Evolutionary conservation across 208 protist genomes (phyloP).

Genomic region (Paratrypanosoma confusum): DNA sequence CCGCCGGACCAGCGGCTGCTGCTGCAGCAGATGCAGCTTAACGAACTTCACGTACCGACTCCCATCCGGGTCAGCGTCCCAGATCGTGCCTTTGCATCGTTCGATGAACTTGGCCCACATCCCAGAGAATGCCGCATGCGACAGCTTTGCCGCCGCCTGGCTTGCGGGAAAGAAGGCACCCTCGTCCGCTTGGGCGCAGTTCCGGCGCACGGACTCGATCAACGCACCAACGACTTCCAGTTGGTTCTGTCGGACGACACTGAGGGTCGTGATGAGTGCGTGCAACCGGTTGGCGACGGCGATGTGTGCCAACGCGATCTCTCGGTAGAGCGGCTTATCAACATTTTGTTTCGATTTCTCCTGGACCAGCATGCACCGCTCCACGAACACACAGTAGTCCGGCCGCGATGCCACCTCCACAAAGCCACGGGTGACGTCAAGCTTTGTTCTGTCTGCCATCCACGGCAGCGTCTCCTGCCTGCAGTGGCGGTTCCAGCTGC

Average conservation of each 20-base stretch:
- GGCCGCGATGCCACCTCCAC: slow-evolving; percentile 65
- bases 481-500: too few species aligned
- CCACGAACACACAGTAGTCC: slow-evolving; percentile 69
- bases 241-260: slow-evolving; percentile 20
- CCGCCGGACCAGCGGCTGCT: slow-evolving; percentile 56
- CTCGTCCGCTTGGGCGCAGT: too few species aligned
- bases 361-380: slow-evolving; percentile 40
- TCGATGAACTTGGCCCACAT: slow-evolving; percentile 48
- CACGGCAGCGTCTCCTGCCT: too few species aligned
- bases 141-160: slow-evolving; percentile 20
- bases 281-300: slow-evolving; percentile 18
- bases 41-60: slow-evolving; percentile 36
- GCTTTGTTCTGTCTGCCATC: too few species aligned
- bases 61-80: slow-evolving; percentile 40
- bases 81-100: slow-evolving; percentile 57
- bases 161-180: too few species aligned
- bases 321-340: slow-evolving; percentile 36
- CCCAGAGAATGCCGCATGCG: slow-evolving; percentile 22
- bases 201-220: slow-evolving; percentile 3
- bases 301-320: slow-evolving; percentile 22
- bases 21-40: slow-evolving; percentile 41
- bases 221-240: slow-evolving; percentile 11
- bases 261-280: slow-evolving; percentile 30
- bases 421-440: too few species aligned
- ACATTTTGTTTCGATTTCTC: too few species aligned